Conservation (phyloP, 495 filamentous ascomycete species). For the Poronia punctata region DNA sequence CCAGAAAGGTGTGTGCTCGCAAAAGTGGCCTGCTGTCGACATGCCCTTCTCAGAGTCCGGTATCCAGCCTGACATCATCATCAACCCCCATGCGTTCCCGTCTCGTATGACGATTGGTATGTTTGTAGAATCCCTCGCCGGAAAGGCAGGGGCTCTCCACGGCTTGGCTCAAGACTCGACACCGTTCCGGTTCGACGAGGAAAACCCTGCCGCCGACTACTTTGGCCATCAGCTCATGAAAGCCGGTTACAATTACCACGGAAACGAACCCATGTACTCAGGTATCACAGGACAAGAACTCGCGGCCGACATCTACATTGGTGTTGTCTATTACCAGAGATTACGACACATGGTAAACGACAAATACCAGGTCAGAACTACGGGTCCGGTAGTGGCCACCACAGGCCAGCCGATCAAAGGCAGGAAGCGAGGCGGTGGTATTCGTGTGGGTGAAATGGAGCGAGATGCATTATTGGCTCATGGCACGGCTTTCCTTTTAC, state of each 20-base stretch:
- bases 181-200: slow-evolving; percentile 88
- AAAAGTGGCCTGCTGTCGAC: slow-evolving; percentile 88
- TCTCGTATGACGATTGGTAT: slow-evolving; percentile 99
- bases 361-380: slow-evolving; percentile 97
- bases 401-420: slow-evolving; percentile 98
- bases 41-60: slow-evolving; percentile 98
- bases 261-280: slow-evolving; percentile 96
- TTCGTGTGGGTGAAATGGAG: slow-evolving; percentile 99
- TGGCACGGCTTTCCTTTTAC: slow-evolving; percentile 87
- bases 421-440: slow-evolving; percentile 90
- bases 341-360: slow-evolving; percentile 99
- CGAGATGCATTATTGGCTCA: slow-evolving; percentile 90
- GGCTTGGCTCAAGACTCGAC: slow-evolving; percentile 91
- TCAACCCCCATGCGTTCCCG: slow-evolving; percentile 99
- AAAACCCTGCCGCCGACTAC: slow-evolving; percentile 86
- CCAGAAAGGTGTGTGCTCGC: slow-evolving; percentile 95
- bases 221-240: slow-evolving; percentile 91
- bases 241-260: slow-evolving; percentile 95
- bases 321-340: slow-evolving; percentile 95
- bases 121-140: slow-evolving; percentile 95
- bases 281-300: slow-evolving; percentile 95
- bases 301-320: slow-evolving; percentile 91
- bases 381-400: slow-evolving; percentile 76
- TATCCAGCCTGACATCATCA: slow-evolving; percentile 95
- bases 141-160: slow-evolving; percentile 89